A percentile compares a stretch with the other conserved stretches of the same genome.
Evolutionary conservation across 495 filamentous ascomycete genomes (phyloP).

Genomic region (Chlorociboria aeruginascens): DNA sequence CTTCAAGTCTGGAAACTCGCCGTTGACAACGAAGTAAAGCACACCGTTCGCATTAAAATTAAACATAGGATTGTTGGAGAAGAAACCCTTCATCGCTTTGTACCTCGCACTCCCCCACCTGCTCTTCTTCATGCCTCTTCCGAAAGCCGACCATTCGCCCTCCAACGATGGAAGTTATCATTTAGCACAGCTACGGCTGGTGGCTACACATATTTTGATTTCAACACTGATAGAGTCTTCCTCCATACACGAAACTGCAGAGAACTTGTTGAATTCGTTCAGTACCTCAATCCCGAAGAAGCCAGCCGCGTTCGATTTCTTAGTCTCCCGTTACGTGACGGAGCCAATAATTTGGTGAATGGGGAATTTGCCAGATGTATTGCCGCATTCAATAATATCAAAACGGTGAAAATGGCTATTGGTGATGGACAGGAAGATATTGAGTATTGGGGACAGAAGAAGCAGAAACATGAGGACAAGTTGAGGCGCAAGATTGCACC

Average conservation of each 20-base stretch:
- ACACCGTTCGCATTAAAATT: neutral
- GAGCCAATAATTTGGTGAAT: too few species aligned
- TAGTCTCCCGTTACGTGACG: conserved; percentile 2
- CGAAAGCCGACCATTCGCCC: neutral
- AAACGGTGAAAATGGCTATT: neutral
- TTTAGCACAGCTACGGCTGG: neutral
- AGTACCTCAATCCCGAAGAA: neutral
- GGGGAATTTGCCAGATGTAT: neutral
- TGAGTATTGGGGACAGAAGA: neutral
- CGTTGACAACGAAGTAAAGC: neutral
- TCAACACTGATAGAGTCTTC: conserved; percentile 7
- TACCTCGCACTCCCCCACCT: neutral
- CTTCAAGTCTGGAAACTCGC: conserved; percentile 8
- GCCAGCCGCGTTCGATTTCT: neutral
- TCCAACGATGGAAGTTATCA: neutral
- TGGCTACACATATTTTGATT: conserved; percentile 1
- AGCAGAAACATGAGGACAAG: neutral
- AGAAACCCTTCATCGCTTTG: neutral
- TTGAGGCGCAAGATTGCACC: neutral
- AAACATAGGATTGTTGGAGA: neutral
- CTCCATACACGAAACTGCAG: neutral
- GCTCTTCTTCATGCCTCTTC: neutral
- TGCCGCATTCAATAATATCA: neutral
- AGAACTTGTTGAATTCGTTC: neutral
- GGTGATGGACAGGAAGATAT: neutral